Conservation (phyloP, 305 asterid genomes). For the Lippia alba region DNA sequence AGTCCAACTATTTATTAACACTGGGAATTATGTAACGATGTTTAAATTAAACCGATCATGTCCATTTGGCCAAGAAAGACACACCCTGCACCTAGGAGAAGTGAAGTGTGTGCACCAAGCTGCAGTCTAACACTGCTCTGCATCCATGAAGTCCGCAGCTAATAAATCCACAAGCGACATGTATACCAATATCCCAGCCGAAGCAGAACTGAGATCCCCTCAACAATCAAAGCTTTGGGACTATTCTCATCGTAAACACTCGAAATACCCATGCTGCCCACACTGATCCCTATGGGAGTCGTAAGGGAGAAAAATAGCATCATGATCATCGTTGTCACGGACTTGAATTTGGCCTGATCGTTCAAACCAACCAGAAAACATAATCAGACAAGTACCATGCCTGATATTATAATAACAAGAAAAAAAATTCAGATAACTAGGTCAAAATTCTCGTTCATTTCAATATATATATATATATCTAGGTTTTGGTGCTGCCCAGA, state of each 20-base stretch:
- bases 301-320: slow-evolving; percentile 69
- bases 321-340: slow-evolving; percentile 57
- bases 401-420: background rate
- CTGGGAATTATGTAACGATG: slow-evolving; percentile 12
- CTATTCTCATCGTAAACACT: slow-evolving; percentile 54
- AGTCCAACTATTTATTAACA: background rate
- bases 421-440: background rate
- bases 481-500: background rate
- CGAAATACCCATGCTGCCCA: slow-evolving; percentile 72
- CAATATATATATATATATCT: background rate
- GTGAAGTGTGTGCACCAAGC: slow-evolving; percentile 63
- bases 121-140: slow-evolving; percentile 64
- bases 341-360: slow-evolving; percentile 66
- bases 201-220: slow-evolving; percentile 66
- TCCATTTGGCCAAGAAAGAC: slow-evolving; percentile 79
- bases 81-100: slow-evolving; percentile 75
- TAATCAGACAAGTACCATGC: background rate
- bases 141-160: slow-evolving; percentile 83
- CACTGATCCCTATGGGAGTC: slow-evolving; percentile 68
- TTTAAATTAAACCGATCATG: too few species aligned
- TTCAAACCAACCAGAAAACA: slow-evolving; percentile 12
- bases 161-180: slow-evolving; percentile 77
- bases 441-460: slow-evolving; percentile 2
- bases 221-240: slow-evolving; percentile 53
- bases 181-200: slow-evolving; percentile 74